Evolutionary conservation across 345 rosid species (phyloP).

Genomic region (Cardamine chenopodiifolia): DNA sequence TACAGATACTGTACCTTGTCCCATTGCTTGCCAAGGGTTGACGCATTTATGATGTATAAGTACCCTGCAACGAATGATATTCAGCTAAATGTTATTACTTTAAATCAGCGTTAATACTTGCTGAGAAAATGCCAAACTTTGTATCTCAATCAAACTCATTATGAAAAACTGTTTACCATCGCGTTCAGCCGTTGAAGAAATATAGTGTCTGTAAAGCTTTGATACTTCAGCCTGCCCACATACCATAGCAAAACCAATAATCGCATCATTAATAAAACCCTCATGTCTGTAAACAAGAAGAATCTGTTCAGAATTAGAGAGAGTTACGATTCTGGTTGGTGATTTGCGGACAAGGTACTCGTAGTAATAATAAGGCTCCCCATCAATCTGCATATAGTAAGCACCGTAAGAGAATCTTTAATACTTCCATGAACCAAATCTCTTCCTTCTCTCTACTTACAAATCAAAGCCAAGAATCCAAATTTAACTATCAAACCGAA

Average conservation of each 20-base stretch:
- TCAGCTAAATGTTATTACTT: neutral
- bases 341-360: conserved; percentile 93
- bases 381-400: conserved; percentile 61
- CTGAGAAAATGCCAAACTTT: neutral
- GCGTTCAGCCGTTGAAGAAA: conserved; percentile 81
- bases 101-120: neutral
- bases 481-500: neutral
- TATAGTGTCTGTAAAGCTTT: conserved; percentile 75
- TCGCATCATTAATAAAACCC: conserved; percentile 16
- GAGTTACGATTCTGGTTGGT: conserved; percentile 64
- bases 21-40: conserved; percentile 90
- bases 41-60: conserved; percentile 83
- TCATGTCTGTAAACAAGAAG: neutral
- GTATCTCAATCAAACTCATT: conserved; percentile 4
- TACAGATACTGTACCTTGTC: conserved; percentile 54
- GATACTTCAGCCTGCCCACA: conserved; percentile 70
- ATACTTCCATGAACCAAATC: neutral
- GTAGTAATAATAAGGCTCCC: conserved; percentile 83
- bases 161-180: conserved; percentile 64
- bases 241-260: neutral
- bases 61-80: conserved; percentile 58
- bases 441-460: conserved; percentile 1
- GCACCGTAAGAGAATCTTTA: neutral
- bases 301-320: conserved; percentile 10
- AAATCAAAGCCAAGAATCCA: neutral